Evolutionary conservation across 306 rosid species (phyloP), one percentile per base, ranked within the genome.

Genomic region (Fragaria iinumae): DNA sequence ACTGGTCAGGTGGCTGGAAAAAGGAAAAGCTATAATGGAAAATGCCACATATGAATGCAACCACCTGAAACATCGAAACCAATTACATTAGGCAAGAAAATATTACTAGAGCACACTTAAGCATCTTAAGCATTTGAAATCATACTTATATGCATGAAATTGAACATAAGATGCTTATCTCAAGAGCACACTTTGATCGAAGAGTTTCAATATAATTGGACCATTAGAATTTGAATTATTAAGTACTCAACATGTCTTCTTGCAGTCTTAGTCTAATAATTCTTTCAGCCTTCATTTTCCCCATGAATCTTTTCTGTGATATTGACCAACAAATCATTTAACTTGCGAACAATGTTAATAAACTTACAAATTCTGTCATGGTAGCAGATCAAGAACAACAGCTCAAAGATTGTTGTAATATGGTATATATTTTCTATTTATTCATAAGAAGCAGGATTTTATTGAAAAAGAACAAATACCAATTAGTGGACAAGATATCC

Each of bases 11-110:
- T 72, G 86, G 90, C 69, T 45, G 88, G 83, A 90, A 77, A 72
- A 82, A 86, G 67, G 93, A 88, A 74, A 90, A 79, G 68, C 87
- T 89, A 74, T 87, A 84, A 80, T 89, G 89, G 72, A 86, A 71
- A 73, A 85, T 79, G 85, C 93, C 92, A 85, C 92, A 92, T 77
- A 89, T 77, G 76, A 90, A 89, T 55, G 97, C 97, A 67, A 92
- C 91, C 45, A 84, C 97, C 98, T 95, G 89, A 71, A 32, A 48
- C 36, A 32, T 60, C 74, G 68, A 73, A 64, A 67, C 66, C 56
- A 65, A 67, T 83, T 67, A 78, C 38, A 55, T 32, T 21, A 87
- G 53, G 57, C 12, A 39, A 16, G 57, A 66, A 11, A 60, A 70
- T 75, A 55, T 47, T 48, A 71, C 43, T 76, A 55, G 75, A 80